Percentiles rank a stretch among this genome's conserved stretches.
Evolutionary conservation across 169 alveolate genomes (phyloP).

Genomic region (Plasmodium chabaudi): DNA sequence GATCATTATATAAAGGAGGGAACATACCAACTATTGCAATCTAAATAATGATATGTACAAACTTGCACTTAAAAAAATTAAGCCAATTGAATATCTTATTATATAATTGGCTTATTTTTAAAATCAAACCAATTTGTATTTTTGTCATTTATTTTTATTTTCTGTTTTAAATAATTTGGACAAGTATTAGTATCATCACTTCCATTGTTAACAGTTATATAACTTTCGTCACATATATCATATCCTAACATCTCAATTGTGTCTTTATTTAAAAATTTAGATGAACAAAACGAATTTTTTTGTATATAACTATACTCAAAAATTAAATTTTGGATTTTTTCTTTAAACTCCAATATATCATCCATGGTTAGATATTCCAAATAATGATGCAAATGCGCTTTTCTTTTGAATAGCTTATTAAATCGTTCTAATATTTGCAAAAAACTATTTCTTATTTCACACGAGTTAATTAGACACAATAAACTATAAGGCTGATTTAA

Average conservation of each 20-base stretch:
- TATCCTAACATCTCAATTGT: conserved; percentile 57
- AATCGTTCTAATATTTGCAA: conserved; percentile 86
- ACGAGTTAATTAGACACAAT: conserved; percentile 90
- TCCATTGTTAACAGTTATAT: conserved; percentile 5
- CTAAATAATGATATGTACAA: too few species aligned
- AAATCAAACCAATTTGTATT: conserved; percentile 57
- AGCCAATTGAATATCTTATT: neutral
- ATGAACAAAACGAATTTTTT: conserved; percentile 65
- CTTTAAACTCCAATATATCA: conserved; percentile 78
- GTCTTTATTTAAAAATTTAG: conserved; percentile 61
- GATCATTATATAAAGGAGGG: too few species aligned
- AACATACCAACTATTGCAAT: too few species aligned
- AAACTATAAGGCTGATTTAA: conserved; percentile 89
- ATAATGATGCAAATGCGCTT: conserved; percentile 93
- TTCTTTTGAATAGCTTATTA: conserved; percentile 89
- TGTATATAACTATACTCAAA: conserved; percentile 71
- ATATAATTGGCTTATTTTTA: conserved; percentile 64
- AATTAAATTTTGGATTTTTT: conserved; percentile 85
- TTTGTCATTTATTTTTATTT: conserved; percentile 16
- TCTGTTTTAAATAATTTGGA: conserved; percentile 53
- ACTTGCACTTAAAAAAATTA: too few species aligned
- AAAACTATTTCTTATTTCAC: conserved; percentile 88
- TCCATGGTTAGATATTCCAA: conserved; percentile 82
- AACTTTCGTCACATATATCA: conserved; percentile 52
- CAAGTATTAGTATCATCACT: neutral